Base-by-base conservation (phyloP, 495 filamentous ascomycete genomes). In the Apodospora peruviana region DNA sequence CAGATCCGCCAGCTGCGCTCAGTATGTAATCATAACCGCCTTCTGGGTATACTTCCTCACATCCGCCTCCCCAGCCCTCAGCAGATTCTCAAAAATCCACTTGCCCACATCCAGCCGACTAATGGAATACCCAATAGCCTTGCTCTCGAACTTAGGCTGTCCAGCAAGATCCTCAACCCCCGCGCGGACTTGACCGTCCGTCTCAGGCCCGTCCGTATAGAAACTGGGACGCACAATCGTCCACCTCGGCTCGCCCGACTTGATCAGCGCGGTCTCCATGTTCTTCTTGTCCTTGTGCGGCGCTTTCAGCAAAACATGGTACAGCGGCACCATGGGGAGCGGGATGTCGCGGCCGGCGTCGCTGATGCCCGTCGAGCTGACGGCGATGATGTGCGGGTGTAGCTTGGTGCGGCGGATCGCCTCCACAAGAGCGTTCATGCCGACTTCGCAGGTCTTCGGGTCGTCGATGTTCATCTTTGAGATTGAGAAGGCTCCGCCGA, bases 271-370 rank as follows among this genome's bases (percentile, higher is more conserved):
- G 4, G 67, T 55, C 54, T 86, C 82, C 81, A 85, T 83, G 3
- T 64, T 62, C 51, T 55, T 47, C 72, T 87, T 87, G 56, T 87
- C 84, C 9, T 50, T 66, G 48, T 80, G 79, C 34, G 81, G 73
- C 8, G 65, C 66, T 42, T 61, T 59, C 29, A 85, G 63, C 32
- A 78, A 0, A 53, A 70, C 57, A 32, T 70, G 54, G 60, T 82
- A 85, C 24, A 85, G 27, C 14, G 76, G 75, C 0, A 66, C 39
- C 51, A 81, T 61, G 2, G 61, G 38, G 1, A 73, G 21, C 3
- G 84, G 83, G 17, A 78, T 61, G 58, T 86, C 81, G 10, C 78
- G 69, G 40, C 29, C 67, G 35, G 59, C 60, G 8, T 55, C 53
- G 17, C 59, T 69, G 20, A 82, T 52, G 9, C 82, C 83, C 0